Percentiles rank a stretch among this genome's conserved stretches.
phyloP scores from a whole-genome alignment of 305 asterid species.

The Fraxinus floribunda region DNA sequence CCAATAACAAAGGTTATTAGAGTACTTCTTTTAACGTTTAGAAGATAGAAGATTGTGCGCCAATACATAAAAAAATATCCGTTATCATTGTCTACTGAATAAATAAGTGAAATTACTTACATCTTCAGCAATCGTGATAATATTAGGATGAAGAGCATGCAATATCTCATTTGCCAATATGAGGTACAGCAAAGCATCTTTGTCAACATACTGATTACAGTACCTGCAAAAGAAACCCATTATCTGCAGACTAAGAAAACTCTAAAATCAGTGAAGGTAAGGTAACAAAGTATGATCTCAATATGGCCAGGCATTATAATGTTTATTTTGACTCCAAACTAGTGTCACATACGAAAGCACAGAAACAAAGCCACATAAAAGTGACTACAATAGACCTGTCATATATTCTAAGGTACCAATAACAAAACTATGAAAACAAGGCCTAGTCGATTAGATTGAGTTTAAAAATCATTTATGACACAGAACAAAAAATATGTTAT shows the following conservation, averaged over 20 bases:
- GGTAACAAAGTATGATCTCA: conserved; percentile 9
- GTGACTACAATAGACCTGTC: neutral
- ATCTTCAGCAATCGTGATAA: conserved; percentile 94
- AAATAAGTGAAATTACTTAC: conserved; percentile 46
- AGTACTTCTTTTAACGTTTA: neutral
- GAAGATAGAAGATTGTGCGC: neutral
- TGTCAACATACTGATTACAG: conserved; percentile 95
- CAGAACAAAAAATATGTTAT: neutral
- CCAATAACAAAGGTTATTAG: conserved; percentile 9
- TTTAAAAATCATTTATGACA: neutral
- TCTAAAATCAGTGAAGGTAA: conserved; percentile 13
- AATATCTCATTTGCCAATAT: conserved; percentile 81
- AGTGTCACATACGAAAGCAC: neutral
- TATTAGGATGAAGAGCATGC: conserved; percentile 82
- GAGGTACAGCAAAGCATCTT: conserved; percentile 82
- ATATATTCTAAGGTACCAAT: neutral
- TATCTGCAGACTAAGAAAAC: conserved; percentile 14
- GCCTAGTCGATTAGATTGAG: neutral
- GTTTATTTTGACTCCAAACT: neutral
- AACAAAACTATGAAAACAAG: neutral
- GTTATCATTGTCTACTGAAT: neutral
- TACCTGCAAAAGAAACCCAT: conserved; percentile 54
- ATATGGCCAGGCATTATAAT: neutral
- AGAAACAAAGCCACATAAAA: neutral
- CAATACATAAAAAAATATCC: neutral